Evolutionary conservation across 2,329 filamentous ascomycete species (phyloP).

Genomic region (Ophiostoma tasmaniense): DNA sequence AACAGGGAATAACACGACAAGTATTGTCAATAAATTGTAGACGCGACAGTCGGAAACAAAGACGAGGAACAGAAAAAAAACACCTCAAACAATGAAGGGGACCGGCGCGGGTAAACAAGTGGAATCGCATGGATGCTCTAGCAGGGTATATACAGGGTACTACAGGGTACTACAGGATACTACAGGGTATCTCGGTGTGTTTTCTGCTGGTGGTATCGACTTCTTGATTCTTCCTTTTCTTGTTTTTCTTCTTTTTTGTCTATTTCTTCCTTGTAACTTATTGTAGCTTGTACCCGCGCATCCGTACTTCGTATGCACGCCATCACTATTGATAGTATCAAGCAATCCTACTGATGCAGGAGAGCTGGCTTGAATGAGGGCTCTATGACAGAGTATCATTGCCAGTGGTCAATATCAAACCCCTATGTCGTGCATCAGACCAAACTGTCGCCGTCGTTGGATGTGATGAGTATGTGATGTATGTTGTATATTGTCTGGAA

Average conservation of each 20-base stretch:
- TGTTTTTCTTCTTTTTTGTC: no score
- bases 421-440: background rate
- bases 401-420: background rate
- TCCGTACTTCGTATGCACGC: background rate
- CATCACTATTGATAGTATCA: background rate
- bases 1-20: background rate
- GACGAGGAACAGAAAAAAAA: background rate
- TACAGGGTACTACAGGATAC: background rate
- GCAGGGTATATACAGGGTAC: background rate
- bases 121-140: background rate
- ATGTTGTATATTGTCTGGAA: background rate
- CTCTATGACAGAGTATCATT: background rate
- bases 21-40: background rate
- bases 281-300: background rate
- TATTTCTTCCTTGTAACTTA: no score
- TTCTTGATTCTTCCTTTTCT: background rate
- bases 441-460: background rate
- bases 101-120: background rate
- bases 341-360: background rate
- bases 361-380: no score
- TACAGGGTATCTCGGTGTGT: background rate
- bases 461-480: background rate
- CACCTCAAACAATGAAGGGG: constrained; percentile 10
- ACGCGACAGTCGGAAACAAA: background rate
- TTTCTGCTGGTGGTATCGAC: background rate